Evolutionary conservation across 2,329 filamentous ascomycete species (phyloP).

Genomic region (Penicillium sp.): DNA sequence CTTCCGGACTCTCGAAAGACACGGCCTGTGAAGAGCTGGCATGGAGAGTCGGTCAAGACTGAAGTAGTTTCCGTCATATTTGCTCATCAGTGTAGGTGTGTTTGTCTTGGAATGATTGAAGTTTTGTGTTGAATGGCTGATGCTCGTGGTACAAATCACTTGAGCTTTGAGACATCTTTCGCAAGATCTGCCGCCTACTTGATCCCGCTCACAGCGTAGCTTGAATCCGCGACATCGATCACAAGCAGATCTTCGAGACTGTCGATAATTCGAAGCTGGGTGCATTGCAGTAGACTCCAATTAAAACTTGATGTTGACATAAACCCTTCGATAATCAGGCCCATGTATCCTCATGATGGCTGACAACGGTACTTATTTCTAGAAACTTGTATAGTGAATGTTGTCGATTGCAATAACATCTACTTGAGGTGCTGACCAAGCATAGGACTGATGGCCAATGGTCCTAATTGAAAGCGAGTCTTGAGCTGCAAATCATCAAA

Average conservation of each 20-base stretch:
- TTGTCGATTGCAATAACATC: conserved; percentile 9
- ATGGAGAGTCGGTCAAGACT: conserved; percentile 2
- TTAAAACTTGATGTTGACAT: not conserved
- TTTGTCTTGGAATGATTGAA: conserved; percentile 5
- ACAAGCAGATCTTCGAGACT: conserved; percentile 26
- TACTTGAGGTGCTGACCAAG: conserved; percentile 7
- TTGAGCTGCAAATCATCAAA: not conserved
- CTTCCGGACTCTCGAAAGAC: conserved; percentile 13
- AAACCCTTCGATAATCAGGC: not conserved
- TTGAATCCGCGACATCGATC: conserved; percentile 29
- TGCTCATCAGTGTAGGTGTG: not conserved
- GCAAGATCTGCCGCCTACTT: conserved; percentile 22
- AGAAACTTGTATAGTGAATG: not conserved
- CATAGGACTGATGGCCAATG: not conserved
- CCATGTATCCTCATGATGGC: not conserved
- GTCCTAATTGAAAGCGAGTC: conserved; percentile 12
- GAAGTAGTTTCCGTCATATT: not conserved
- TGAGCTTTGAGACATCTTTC: conserved; percentile 28
- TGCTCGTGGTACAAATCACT: conserved; percentile 23
- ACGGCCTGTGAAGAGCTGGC: conserved; percentile 17
- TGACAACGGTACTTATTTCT: not conserved
- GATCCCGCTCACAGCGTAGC: conserved; percentile 25
- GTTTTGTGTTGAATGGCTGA: conserved; percentile 14
- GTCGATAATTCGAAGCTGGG: conserved; percentile 20
- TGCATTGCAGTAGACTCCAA: conserved; percentile 13